Evolutionary conservation across 352 stramenopile species (phyloP), one percentile per base, ranked within the genome.

Genomic region (Albugo laibachii): DNA sequence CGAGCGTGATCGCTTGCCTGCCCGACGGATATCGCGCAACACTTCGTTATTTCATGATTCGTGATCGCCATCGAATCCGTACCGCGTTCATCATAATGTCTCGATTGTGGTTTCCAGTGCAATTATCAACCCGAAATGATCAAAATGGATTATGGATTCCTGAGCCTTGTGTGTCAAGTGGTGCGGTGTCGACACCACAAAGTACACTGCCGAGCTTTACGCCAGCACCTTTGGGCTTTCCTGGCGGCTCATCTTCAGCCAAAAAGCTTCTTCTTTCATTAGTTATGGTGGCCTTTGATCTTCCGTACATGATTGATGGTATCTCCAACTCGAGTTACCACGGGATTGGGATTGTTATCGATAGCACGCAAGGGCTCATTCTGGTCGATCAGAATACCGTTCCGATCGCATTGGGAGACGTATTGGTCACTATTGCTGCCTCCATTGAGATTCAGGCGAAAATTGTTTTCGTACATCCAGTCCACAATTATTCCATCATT

Each of bases 381-480:
- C 62, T 94, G 21, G 81, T 94, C 41, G 86, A 96, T 55, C 79
- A 92, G 45, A 95, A 92, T 55, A 96, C 86, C 0, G 83, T 95
- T 16, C 80, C 81, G 4, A 91, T 86, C 36, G 73, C 80, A 0
- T 57, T 93, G 6, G 80, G 80, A 16, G 81, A 94, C 41, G 73
- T 91, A 43, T 55, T 84, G 16, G 71, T 96, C 42, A 92, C 83
- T 1, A 79, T 96, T 41, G 81, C 78, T 13, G 84, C 80, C 36
- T 88, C 69, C 0, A 69, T 94, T 24, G 83, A 95, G 57, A 63
- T 93, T 13, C 70, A 77, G 0, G 83, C 70, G 4, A 84, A 80
- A 50, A 72, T 93, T 1, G 66, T 93, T 13, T 94, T 95, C 49
- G 77, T 94, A 15, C 86, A 96, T 50, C 86, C 86, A n/a, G 64